These are phyloP conservation scores for Oemleria cerasiformis DNA, from an alignment of 306 rosid species.

Conservation along the genomic window DNA sequence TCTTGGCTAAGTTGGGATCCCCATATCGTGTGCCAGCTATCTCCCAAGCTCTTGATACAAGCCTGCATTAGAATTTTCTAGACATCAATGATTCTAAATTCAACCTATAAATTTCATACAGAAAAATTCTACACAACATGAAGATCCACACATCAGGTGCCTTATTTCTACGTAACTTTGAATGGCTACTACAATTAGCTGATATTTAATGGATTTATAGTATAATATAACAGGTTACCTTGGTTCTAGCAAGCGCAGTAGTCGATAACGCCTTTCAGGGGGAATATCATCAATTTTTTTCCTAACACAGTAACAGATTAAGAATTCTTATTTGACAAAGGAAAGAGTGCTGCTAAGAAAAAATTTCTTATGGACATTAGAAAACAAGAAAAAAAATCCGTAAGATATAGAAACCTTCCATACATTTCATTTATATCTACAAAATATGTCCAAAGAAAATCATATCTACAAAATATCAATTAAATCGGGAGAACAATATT, in stretches of 20 bases:
- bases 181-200: neutral
- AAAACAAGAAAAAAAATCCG: too few species aligned
- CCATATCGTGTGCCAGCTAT: slow-evolving; percentile 74
- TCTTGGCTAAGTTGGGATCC: slow-evolving; percentile 66
- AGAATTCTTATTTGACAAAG: neutral
- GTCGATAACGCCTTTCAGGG: slow-evolving; percentile 70
- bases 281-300: slow-evolving; percentile 86
- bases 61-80: slow-evolving; percentile 48
- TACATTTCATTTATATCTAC: too few species aligned
- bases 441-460: neutral
- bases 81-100: slow-evolving; percentile 24
- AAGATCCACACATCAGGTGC: neutral
- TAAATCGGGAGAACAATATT: neutral
- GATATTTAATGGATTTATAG: neutral
- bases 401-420: too few species aligned
- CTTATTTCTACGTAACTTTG: neutral
- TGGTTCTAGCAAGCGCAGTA: slow-evolving; percentile 58
- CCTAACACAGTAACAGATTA: slow-evolving; percentile 38
- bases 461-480: neutral
- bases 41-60: slow-evolving; percentile 78
- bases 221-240: slow-evolving; percentile 40
- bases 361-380: too few species aligned
- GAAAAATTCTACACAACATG: neutral
- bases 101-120: neutral
- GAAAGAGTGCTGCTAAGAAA: too few species aligned